Base-by-base conservation (phyloP, 345 rosid species). In the Syzygium aqueum region DNA sequence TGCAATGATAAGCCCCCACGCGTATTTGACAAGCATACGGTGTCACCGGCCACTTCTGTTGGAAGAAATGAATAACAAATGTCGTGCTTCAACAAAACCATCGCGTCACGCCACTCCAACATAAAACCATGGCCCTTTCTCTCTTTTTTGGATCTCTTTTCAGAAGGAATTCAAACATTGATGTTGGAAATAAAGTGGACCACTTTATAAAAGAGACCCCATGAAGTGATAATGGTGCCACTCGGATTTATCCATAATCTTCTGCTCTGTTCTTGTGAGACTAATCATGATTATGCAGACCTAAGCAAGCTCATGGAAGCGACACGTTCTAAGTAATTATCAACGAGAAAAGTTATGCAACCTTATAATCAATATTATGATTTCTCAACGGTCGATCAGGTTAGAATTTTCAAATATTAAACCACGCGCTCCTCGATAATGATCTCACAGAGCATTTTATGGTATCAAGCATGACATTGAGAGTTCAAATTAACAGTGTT, bases 351-450 rank as follows among this genome's bases (percentile, higher is more conserved):
- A 33, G 3, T 54, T 67, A 33, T 9, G 17, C 43, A 30, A 37
- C 17, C 23, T 67, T 30, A 6, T 43, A n/a, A 14, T 61, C 73
- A 61, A 61, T 7, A 61, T n/a, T 6, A 0, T 23, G 65, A 11
- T 59, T 59, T 5, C 27, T 59, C 65, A 25, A 59, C 30, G 0
- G 27, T 7, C 3, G 3, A 11, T 50, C 11, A 3, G 12, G 12
- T 50, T 50, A 50, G 12, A 50, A 50, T 50, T 3, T 3, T 59
- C 28, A 27, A 25, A 27, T 59, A 27, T 27, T 11, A 59, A 14
- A 27, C 1, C 15, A 59, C 28, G 0, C 7, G 8, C 27, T 59
- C 7, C 27, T n/a, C 0, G 2, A 59, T 7, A 0, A 0, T 27
- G 27, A 59, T 59, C 27, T 16, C 30, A 11, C 30, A 11, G 27